These are phyloP conservation scores for Aspergillus tanneri DNA, from an alignment of 2,329 filamentous ascomycete species.

Conservation along the genomic window DNA sequence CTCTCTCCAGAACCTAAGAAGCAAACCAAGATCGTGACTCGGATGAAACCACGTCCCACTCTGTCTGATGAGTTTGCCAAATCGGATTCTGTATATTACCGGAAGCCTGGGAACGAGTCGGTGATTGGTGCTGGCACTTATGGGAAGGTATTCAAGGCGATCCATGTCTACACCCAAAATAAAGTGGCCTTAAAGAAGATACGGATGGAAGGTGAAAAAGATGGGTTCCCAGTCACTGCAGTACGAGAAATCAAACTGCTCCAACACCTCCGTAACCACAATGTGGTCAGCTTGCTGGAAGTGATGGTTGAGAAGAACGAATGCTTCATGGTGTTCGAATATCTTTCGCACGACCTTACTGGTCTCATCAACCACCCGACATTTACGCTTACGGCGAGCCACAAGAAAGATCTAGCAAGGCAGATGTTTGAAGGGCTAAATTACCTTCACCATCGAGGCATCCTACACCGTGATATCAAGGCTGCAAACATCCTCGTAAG, in stretches of 20 bases:
- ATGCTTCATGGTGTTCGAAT: conserved; percentile 99
- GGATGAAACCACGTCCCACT: conserved; percentile 68
- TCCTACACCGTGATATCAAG: conserved; percentile 96
- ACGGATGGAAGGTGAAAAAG: conserved; percentile 98
- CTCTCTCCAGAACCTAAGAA: conserved; percentile 49
- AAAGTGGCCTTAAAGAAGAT: conserved; percentile 96
- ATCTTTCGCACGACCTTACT: conserved; percentile 92
- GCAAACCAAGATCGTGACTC: conserved; percentile 67
- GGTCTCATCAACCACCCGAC: conserved; percentile 92
- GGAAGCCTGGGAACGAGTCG: conserved; percentile 96
- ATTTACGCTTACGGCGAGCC: conserved; percentile 77
- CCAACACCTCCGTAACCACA: conserved; percentile 86
- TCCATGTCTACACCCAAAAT: conserved; percentile 71
- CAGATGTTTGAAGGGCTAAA: conserved; percentile 93
- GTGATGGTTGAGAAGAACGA: conserved; percentile 99
- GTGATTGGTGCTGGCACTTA: conserved; percentile 95
- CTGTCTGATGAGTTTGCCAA: conserved; percentile 69
- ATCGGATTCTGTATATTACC: conserved; percentile 88
- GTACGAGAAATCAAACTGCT: conserved; percentile 95
- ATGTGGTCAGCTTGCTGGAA: conserved; percentile 83
- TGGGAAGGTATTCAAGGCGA: conserved; percentile 92
- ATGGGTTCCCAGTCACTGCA: conserved; percentile 96
- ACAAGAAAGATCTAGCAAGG: conserved; percentile 89
- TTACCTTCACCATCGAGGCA: conserved; percentile 89
- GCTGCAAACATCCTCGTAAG: conserved; percentile 96